phyloP scores from a whole-genome alignment of 805 yeast species.

The Starmerella scarabaei region DNA sequence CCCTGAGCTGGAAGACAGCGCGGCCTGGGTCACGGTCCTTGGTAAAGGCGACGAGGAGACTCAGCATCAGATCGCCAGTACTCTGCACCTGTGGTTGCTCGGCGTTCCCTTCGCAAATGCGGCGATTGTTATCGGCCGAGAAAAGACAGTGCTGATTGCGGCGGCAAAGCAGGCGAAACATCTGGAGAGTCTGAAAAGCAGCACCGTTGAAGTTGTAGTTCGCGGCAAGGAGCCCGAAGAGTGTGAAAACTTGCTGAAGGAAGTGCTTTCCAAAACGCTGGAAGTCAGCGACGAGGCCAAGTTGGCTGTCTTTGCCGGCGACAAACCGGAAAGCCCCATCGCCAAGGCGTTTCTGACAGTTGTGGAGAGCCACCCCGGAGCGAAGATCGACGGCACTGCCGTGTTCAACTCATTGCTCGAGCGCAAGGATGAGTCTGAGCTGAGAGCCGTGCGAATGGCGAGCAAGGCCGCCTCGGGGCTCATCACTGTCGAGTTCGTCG shows the following conservation, averaged over 20 bases:
- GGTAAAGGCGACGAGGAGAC: conserved; percentile 82
- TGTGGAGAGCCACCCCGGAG: conserved; percentile 22
- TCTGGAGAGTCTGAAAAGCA: conserved; percentile 43
- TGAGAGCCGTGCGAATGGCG: conserved; percentile 51
- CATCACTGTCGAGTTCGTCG: conserved; percentile 62
- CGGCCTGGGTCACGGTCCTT: conserved; percentile 50
- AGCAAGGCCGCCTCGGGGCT: conserved; percentile 63
- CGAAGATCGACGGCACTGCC: conserved; percentile 37
- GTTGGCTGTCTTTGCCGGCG: conserved; percentile 63
- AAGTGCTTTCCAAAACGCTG: conserved; percentile 32
- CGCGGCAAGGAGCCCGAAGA: conserved; percentile 74
- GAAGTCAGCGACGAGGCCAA: conserved; percentile 30
- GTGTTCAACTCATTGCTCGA: conserved; percentile 51
- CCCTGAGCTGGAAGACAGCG: conserved; percentile 32
- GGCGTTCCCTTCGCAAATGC: conserved; percentile 97
- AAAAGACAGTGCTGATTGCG: conserved; percentile 53
- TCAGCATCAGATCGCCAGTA: conserved; percentile 78
- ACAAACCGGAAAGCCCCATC: conserved; percentile 70
- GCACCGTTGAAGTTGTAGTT: conserved; percentile 45
- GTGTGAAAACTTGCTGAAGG: conserved; percentile 51
- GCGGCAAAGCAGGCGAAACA: conserved; percentile 77
- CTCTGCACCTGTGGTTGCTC: conserved; percentile 71
- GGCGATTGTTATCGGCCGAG: conserved; percentile 48
- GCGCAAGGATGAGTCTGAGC: conserved; percentile 67
- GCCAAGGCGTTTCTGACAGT: conserved; percentile 36